Evolutionary conservation across 208 protist genomes (phyloP), one percentile per base, ranked within the genome.

Genomic region (Naegleria fowleri): DNA sequence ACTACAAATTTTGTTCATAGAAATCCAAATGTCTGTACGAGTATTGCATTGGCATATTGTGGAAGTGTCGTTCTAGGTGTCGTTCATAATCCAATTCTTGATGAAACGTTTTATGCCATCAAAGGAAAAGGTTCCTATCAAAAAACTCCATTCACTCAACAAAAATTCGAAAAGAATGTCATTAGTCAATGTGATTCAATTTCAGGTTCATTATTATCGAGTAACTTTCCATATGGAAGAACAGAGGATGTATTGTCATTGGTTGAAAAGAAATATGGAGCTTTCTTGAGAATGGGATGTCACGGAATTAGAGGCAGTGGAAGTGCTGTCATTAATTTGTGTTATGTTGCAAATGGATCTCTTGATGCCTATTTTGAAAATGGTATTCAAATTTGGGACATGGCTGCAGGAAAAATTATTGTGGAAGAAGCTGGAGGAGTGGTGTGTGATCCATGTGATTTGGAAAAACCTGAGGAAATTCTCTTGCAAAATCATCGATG

Each of bases 371-470:
- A 90, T n/a, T 90, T 75, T 75, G 87, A 90, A 51, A 79, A 43
- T n/a, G 55, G 55, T 25, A 33, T 90, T 25, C 55, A 79, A 41
- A 41, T n/a, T 22, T 90, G 87, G 87, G 87, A 90, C 48, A 79
- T 90, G 9, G n/a, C 55, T 25, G 87, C 87, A 36, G 87, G 87
- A 36, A 79, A 51, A 33, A 22, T 90, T 29, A 90, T 90, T 79
- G 87, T 90, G 9, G 55, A 90, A 51, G 87, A 90, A 48, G 87
- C 87, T 39, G 87, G 87, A 36, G 87, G 87, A 15, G 15, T 41
- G 5, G 87, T 83, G 7, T 51, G 11, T 75, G 87, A 90, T 90
- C 13, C 38, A 38, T n/a, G 2, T 90, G 87, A 43, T 19, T 43
- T 43, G n/a, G 36, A 85, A 43, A 38, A 43, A 22, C 38, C 15